phyloP scores from a whole-genome alignment of 176 grass and related monocot genomes.

The Alloteropsis semialata region DNA sequence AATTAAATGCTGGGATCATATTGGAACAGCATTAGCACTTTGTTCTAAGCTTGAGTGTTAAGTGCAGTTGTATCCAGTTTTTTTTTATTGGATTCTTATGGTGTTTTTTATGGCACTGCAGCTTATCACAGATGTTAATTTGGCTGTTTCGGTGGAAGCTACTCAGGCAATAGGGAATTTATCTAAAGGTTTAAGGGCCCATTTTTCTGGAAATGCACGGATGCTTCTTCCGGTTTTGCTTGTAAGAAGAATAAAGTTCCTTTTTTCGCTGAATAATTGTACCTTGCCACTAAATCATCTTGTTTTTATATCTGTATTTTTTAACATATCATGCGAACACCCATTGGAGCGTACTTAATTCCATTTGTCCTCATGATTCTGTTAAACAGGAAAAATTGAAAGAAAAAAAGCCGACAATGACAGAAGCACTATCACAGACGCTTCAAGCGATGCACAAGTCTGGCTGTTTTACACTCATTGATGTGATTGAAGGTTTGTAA shows the following conservation, averaged over 20 bases:
- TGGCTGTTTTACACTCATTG: constrained; percentile 83
- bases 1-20: neutral
- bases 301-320: neutral
- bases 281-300: neutral
- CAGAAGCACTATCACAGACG: constrained; percentile 77
- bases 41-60: neutral
- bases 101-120: constrained; percentile 35
- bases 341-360: neutral
- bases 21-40: neutral
- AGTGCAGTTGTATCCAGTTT: neutral
- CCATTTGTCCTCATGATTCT: neutral
- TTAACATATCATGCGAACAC: neutral
- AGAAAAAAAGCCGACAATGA: constrained; percentile 83
- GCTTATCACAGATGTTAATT: constrained; percentile 94
- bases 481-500: constrained; percentile 85
- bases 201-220: constrained; percentile 88
- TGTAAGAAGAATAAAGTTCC: constrained; percentile 53
- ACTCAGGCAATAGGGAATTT: constrained; percentile 93
- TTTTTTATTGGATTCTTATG: neutral
- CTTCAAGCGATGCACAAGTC: constrained; percentile 91
- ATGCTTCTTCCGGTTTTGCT: constrained; percentile 89
- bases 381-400: constrained; percentile 89
- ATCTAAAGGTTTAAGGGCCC: constrained; percentile 78
- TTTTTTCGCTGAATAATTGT: constrained; percentile 7
- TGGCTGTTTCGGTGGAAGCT: constrained; percentile 94